phyloP scores from a whole-genome alignment of 129 eudicot genomes.

The Deinandra increscens region DNA sequence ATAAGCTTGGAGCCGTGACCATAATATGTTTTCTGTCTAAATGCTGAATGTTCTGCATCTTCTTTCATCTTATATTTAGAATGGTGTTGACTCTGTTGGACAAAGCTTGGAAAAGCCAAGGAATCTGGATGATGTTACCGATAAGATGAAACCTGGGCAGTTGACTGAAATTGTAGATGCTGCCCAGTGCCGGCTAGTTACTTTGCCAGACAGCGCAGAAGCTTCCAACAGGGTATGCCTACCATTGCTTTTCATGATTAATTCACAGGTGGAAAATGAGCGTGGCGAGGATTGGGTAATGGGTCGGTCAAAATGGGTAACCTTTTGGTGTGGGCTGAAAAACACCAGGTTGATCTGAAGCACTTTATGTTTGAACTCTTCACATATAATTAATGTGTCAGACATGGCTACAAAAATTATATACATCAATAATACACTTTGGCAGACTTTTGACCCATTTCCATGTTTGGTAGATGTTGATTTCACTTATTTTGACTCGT shows the following conservation, averaged over 20 bases:
- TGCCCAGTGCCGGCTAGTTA: slow-evolving; percentile 63
- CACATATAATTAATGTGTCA: neutral
- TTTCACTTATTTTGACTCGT: neutral
- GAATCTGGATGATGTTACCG: slow-evolving; percentile 52
- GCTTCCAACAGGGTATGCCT: slow-evolving; percentile 54
- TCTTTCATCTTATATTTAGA: slow-evolving; percentile 34
- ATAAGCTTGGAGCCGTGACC: neutral
- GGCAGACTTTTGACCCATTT: neutral
- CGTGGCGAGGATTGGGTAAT: neutral
- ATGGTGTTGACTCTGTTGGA: slow-evolving; percentile 58
- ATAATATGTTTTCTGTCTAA: neutral
- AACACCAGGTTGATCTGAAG: neutral
- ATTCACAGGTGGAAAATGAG: neutral
- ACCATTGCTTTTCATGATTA: slow-evolving; percentile 8
- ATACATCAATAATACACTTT: neutral
- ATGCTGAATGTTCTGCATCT: slow-evolving; percentile 11
- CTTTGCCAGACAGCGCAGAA: slow-evolving; percentile 75
- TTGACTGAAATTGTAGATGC: slow-evolving; percentile 72
- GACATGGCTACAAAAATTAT: neutral
- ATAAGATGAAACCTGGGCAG: slow-evolving; percentile 69
- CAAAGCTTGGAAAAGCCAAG: slow-evolving; percentile 64
- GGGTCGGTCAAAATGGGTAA: neutral
- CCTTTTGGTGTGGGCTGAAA: slow-evolving; percentile 1
- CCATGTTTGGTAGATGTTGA: neutral
- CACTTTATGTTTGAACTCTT: neutral